Conservation (phyloP, 202 grass and related monocot species). For the Miscanthus sacchariflorus region DNA sequence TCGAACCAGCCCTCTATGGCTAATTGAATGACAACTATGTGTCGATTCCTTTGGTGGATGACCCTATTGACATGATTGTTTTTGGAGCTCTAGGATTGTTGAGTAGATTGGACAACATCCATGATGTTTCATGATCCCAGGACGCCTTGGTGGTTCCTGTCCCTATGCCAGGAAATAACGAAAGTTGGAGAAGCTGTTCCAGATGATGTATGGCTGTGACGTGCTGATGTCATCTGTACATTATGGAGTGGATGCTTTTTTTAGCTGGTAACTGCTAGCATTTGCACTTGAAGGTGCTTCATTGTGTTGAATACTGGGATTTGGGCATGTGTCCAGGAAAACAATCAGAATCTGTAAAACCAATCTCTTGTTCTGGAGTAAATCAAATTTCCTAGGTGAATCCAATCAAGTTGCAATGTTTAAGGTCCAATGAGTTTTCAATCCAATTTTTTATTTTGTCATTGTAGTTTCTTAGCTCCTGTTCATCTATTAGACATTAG, state of each 20-base stretch:
- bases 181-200: slow-evolving; percentile 20
- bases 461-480: neutral
- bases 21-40: neutral
- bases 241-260: neutral
- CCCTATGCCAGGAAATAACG: slow-evolving; percentile 27
- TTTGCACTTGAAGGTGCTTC: neutral
- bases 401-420: neutral
- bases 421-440: neutral
- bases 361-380: neutral
- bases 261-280: neutral
- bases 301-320: neutral
- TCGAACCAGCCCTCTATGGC: neutral
- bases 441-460: neutral
- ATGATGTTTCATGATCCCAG: neutral
- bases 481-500: neutral
- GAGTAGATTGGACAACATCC: slow-evolving; percentile 5
- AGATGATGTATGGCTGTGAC: neutral
- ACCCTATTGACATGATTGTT: neutral
- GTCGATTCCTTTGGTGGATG: neutral
- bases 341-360: neutral
- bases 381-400: neutral
- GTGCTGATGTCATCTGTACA: neutral
- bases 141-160: neutral
- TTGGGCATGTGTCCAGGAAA: neutral
- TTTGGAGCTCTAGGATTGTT: neutral